phyloP scores from a whole-genome alignment of 805 yeast species.

The Schizosaccharomyces octosporus region DNA sequence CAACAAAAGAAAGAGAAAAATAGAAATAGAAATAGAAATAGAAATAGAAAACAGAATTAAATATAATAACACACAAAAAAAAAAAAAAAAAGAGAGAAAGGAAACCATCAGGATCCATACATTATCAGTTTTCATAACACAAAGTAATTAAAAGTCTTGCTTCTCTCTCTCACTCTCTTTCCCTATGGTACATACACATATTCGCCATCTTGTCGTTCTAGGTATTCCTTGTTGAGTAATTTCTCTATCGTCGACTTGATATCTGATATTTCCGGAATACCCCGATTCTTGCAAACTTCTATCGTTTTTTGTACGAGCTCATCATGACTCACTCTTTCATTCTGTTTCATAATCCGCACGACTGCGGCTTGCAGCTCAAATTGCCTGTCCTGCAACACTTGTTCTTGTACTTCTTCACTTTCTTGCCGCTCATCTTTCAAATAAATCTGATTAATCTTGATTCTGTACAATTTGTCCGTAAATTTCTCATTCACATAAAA shows the following conservation, averaged over 20 bases:
- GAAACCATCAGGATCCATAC: background rate
- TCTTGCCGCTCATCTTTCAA: slow-evolving; percentile 9
- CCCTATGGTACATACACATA: slow-evolving; percentile 4
- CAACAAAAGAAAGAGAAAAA: too few species aligned
- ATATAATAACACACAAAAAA: background rate
- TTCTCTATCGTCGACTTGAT: slow-evolving; percentile 13
- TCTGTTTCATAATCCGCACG: slow-evolving; percentile 14
- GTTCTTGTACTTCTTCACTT: slow-evolving; percentile 8
- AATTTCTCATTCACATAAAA: slow-evolving; percentile 48
- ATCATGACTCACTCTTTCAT: slow-evolving; percentile 9
- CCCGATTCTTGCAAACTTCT: slow-evolving; percentile 12
- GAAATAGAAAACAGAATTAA: too few species aligned
- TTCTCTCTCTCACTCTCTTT: background rate
- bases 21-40: too few species aligned
- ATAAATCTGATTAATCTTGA: slow-evolving; percentile 21
- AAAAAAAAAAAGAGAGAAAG: background rate
- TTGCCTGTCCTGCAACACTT: slow-evolving; percentile 12
- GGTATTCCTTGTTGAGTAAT: slow-evolving; percentile 11
- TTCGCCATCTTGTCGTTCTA: slow-evolving; percentile 8
- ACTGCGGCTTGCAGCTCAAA: slow-evolving; percentile 15
- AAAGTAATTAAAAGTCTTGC: background rate
- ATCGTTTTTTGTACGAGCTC: slow-evolving; percentile 12
- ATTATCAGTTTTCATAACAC: background rate
- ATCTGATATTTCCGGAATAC: slow-evolving; percentile 11
- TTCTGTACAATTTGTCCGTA: slow-evolving; percentile 38